Conservation (phyloP, 176 grass and related monocot genomes). For the Saccharum officinarum region DNA sequence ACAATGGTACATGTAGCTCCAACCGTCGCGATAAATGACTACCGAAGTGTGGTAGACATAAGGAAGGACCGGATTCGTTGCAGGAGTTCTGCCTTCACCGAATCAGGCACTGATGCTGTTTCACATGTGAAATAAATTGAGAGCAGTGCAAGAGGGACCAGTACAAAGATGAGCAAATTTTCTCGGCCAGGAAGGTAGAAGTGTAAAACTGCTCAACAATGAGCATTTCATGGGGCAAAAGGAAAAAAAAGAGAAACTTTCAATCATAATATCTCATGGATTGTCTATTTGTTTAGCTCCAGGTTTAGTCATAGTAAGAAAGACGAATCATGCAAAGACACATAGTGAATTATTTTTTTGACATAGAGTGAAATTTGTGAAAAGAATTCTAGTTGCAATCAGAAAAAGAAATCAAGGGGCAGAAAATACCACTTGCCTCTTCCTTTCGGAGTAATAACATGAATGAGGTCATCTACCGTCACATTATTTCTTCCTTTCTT, state of each 20-base stretch:
- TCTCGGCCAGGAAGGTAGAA: background rate
- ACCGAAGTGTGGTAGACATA: conserved; percentile 70
- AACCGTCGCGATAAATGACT: conserved; percentile 10
- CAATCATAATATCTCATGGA: background rate
- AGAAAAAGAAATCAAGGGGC: conserved; percentile 7
- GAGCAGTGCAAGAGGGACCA: background rate
- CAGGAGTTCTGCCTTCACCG: conserved; percentile 95
- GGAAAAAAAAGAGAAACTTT: background rate
- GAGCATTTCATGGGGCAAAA: background rate
- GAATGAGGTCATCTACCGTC: conserved; percentile 95
- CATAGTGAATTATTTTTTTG: background rate
- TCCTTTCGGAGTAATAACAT: conserved; percentile 93
- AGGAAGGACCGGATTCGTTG: conserved; percentile 87
- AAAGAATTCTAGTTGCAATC: background rate
- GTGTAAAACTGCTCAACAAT: background rate
- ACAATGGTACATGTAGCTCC: conserved; percentile 3
- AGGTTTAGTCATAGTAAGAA: background rate
- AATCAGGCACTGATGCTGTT: conserved; percentile 87
- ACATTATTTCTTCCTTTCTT: conserved; percentile 99
- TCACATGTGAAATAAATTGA: conserved; percentile 28
- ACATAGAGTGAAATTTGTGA: background rate
- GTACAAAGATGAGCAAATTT: background rate
- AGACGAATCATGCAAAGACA: background rate
- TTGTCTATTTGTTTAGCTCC: background rate
- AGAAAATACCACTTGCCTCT: conserved; percentile 61